A percentile compares a stretch with the other conserved stretches of the same genome.
phyloP scores from a whole-genome alignment of 495 filamentous ascomycete genomes.

The Penicillium tannophilum region DNA sequence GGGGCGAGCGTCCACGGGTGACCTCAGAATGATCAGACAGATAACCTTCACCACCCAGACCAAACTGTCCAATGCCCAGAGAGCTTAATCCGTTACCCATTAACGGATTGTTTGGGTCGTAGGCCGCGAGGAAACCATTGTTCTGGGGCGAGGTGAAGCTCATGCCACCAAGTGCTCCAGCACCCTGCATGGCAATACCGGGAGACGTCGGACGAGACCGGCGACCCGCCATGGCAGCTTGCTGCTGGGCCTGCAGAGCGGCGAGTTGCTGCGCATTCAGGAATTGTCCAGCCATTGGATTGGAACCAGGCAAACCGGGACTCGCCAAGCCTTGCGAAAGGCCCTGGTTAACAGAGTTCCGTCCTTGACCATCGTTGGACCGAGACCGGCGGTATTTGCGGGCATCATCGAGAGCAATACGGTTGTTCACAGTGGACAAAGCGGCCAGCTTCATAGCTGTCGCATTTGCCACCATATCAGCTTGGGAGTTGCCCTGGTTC shows the following conservation, averaged over 20 bases:
- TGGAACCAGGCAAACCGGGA: conserved; percentile 63
- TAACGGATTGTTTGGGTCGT: conserved; percentile 72
- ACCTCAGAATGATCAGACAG: conserved; percentile 93
- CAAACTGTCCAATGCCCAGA: conserved; percentile 75
- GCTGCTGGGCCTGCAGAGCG: conserved; percentile 82
- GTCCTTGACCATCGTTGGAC: conserved; percentile 78
- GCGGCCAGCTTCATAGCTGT: conserved; percentile 99
- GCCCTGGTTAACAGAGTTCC: conserved; percentile 43
- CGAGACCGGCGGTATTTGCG: conserved; percentile 90
- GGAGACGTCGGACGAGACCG: conserved; percentile 94
- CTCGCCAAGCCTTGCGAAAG: conserved; percentile 55
- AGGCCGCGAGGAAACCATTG: conserved; percentile 92
- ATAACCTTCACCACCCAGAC: conserved; percentile 79
- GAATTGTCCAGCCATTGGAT: conserved; percentile 73
- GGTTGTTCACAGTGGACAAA: conserved; percentile 95
- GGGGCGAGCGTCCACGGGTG: conserved; percentile 84
- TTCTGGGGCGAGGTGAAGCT: conserved; percentile 88
- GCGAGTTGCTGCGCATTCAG: conserved; percentile 82
- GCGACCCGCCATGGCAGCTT: conserved; percentile 71
- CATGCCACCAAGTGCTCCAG: conserved; percentile 60
- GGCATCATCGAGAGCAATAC: conserved; percentile 93
- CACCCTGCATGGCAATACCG: conserved; percentile 78
- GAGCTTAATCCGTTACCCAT: conserved; percentile 73
- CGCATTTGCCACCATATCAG: conserved; percentile 98
- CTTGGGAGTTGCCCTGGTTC: conserved; percentile 60